Evolutionary conservation across 306 rosid genomes (phyloP), one percentile per base, ranked within the genome.

Genomic region (Prunus mira): DNA sequence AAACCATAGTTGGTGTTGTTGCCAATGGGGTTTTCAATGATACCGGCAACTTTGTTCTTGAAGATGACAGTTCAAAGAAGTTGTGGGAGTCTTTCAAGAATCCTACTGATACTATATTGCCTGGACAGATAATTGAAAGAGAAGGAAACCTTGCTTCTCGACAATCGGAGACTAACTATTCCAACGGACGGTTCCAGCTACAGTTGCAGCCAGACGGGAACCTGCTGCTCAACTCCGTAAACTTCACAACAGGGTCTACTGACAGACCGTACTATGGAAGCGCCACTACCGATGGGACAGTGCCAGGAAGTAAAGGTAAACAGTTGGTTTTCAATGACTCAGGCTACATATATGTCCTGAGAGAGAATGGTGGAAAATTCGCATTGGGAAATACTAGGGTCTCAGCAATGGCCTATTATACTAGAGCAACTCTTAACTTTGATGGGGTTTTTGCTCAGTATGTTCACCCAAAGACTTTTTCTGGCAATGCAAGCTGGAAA

Each of bases 61-160:
- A 54, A 17, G 78, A 38, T 67, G 20, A 30, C 0, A 61, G 22
- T 14, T 81, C 64, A 2, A 18, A 25, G 7, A 22, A 2, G 18
- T 3, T 74, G 52, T 86, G 89, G 85, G 67, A 75, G 58, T 74
- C 76, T 22, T 84, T 84, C 52, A 8, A 32, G 2, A 6, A 51
- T 5, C 85, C 83, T 6, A 54, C 67, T 2, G 77, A 82, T 54
- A 86, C 89, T 0, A 30, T 86, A 57, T 77, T 86, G 69, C 89
- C 89, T 22, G 17, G 68, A 3, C 85, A 83, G 51, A 49, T 3
- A 17, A 10, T 83, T 67, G 78, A 75, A 30, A 19, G 5, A 28
- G 67, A 19, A 12, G 75, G 66, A 6, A 0, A 2, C 0, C 69
- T 87, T 38, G 75, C 67, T 19, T 84, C 91, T 3, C 79, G 80